phyloP scores from a whole-genome alignment of 108 stramenopile genomes.

The Nannochloropsis gaditana region DNA sequence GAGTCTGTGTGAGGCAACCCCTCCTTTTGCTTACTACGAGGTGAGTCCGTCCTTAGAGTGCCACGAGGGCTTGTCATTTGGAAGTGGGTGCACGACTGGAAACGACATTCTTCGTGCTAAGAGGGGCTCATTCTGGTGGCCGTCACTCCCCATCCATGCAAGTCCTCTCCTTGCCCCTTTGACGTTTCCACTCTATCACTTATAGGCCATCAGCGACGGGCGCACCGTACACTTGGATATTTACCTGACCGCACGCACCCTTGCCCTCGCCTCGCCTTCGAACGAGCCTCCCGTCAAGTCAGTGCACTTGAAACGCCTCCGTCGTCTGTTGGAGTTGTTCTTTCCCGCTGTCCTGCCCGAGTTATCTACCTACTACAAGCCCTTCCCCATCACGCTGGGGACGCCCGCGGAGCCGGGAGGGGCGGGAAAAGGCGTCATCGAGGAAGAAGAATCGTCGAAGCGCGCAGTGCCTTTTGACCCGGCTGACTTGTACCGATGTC shows the following conservation, averaged over 20 bases:
- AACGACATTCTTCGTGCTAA: no score
- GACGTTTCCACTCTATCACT: not conserved
- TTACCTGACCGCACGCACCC: not conserved
- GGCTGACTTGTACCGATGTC: not conserved
- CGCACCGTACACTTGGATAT: not conserved
- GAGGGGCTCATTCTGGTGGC: not conserved
- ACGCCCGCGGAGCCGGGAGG: not conserved
- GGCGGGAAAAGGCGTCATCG: not conserved
- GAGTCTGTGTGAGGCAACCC: not conserved
- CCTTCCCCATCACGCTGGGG: not conserved
- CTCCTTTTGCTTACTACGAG: not conserved
- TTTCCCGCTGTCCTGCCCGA: not conserved
- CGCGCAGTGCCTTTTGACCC: not conserved
- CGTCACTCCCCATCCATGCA: not conserved
- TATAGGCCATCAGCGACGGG: not conserved
- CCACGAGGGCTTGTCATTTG: no score
- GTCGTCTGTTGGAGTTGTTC: not conserved
- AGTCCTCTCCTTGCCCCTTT: not conserved
- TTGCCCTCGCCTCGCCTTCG: not conserved
- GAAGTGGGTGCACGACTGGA: no score
- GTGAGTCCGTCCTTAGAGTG: not conserved
- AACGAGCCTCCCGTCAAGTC: slow-evolving; percentile 1
- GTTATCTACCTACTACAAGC: not conserved
- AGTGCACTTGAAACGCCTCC: not conserved
- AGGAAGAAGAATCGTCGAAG: not conserved